phyloP scores from a whole-genome alignment of 176 grass and related monocot genomes.

The Carex littledalei region DNA sequence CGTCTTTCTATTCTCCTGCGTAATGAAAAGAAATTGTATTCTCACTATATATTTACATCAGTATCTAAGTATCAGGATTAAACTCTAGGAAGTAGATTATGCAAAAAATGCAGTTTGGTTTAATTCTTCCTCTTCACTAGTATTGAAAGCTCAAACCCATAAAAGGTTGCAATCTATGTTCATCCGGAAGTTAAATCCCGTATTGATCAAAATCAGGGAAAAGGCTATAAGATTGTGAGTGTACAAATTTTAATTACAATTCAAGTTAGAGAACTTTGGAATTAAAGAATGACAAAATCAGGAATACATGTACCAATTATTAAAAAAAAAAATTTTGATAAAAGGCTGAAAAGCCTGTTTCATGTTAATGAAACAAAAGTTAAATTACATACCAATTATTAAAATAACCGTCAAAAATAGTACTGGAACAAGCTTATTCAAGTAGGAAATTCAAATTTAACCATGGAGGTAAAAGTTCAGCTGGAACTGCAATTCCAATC shows the following conservation, averaged over 20 bases:
- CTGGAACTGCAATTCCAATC: neutral
- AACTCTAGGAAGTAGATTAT: neutral
- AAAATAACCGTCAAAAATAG: neutral
- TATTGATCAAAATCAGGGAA: neutral
- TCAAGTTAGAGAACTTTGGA: neutral
- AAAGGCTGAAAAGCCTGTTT: no score
- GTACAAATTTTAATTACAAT: neutral
- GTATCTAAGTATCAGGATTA: neutral
- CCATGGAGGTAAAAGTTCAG: neutral
- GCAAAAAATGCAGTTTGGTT: neutral
- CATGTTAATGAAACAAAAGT: no score
- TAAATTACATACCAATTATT: neutral
- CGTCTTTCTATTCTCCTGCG: slow-evolving; percentile 30
- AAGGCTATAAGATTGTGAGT: neutral
- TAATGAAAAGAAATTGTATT: neutral
- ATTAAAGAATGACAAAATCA: neutral
- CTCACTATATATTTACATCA: neutral
- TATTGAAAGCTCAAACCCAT: neutral
- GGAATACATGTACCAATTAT: neutral
- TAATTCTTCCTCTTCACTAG: neutral
- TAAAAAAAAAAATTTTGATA: no score
- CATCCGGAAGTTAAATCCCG: neutral
- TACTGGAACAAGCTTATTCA: neutral
- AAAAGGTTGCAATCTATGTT: neutral
- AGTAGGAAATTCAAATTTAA: neutral